A percentile compares a stretch with the other conserved stretches of the same genome.
These are phyloP conservation scores for Monilinia aucupariae DNA, from an alignment of 2,329 filamentous ascomycete species.

Conservation along the genomic window DNA sequence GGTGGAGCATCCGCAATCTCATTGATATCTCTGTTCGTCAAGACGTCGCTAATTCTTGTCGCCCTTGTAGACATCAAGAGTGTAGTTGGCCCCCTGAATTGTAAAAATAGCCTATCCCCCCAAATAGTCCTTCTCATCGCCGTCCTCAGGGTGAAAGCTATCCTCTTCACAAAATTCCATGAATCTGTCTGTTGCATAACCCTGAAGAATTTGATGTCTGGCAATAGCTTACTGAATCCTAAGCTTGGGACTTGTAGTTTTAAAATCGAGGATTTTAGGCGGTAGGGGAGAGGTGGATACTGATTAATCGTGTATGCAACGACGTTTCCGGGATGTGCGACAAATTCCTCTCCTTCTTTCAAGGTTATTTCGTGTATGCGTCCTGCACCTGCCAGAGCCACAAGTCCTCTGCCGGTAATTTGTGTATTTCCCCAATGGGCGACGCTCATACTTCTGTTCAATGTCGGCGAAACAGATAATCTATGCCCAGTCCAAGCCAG, in stretches of 20 bases:
- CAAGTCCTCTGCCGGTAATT: constrained; percentile 79
- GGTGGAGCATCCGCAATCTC: constrained; percentile 82
- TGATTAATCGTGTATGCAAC: constrained; percentile 80
- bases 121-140: constrained; percentile 77
- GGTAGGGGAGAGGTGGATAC: constrained; percentile 73
- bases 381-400: constrained; percentile 78
- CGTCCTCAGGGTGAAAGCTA: constrained; percentile 66
- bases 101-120: constrained; percentile 88
- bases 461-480: constrained; percentile 65
- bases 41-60: constrained; percentile 67
- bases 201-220: constrained; percentile 66
- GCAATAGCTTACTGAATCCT: constrained; percentile 57
- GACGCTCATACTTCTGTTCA: constrained; percentile 69
- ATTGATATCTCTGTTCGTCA: constrained; percentile 75
- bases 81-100: constrained; percentile 80
- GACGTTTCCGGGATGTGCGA: constrained; percentile 85
- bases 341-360: constrained; percentile 78
- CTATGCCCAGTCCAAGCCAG: constrained; percentile 97
- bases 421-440: constrained; percentile 89
- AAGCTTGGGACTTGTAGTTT: constrained; percentile 71
- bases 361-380: constrained; percentile 84
- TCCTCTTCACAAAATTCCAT: constrained; percentile 64
- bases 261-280: constrained; percentile 72
- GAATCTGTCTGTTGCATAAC: constrained; percentile 64
- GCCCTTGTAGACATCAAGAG: constrained; percentile 86